Base-by-base conservation (phyloP, 768 basidiomycete species). In the Tulasnella sp. region DNA sequence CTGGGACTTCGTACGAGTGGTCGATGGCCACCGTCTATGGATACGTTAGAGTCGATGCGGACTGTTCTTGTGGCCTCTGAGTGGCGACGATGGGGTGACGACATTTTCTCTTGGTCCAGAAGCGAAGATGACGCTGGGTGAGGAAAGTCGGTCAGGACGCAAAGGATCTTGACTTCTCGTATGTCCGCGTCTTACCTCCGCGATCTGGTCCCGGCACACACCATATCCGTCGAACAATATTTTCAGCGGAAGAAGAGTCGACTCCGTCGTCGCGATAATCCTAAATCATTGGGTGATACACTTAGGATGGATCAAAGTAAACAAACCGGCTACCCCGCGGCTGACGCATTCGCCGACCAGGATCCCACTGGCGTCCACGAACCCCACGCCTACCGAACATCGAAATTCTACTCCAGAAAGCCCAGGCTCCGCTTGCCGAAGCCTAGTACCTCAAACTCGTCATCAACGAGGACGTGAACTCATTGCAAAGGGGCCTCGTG, bases 11-110 rank as follows among this genome's bases (percentile, higher is more conserved):
- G 77, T 24, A 78, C 77, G 24, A 75, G 46, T 42, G 73, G 73
- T 37, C 76, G 41, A 41, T 79, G 78, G 41, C 37, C 72, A 37
- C 64, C 37, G 24, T 72, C 69, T 41, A 37, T 60, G 20, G 60
- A 42, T 31, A 46, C 78, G 42, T 72, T 72, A 41, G 78, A 44
- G 78, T 79, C 78, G 64, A 79, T 79, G 28, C 78, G 64, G 42
- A 79, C 58, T 69, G 78, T 42, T 24, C 78, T 31, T 22, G 41
- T 28, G 12, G 79, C 42, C 41, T 72, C 77, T 42, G 58, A 24
- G 40, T 28, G 77, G 34, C 54, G 37, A 12, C 60, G 50, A 64
- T 78, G 77, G 16, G 77, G 77, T 34, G 77, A 78, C 24, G 77
- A 78, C 77, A 78, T 78, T 75, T 75, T 69, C 16, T 28, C 16